phyloP scores from a whole-genome alignment of 352 stramenopile species.

The Globisporangium apiculatum region DNA sequence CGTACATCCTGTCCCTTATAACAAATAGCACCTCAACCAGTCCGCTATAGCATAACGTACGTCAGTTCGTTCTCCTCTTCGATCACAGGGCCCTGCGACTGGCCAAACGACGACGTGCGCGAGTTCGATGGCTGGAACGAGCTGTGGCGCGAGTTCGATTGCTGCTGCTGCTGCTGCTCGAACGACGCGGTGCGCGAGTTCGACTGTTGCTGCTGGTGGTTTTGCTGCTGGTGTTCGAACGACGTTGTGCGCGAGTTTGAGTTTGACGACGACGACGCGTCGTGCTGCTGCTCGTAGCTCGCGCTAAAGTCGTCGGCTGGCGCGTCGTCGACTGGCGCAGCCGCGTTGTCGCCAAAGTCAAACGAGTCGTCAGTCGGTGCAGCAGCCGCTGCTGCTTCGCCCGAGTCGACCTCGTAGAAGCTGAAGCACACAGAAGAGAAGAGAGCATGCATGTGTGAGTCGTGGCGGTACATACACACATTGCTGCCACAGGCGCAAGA shows the following conservation, averaged over 20 bases:
- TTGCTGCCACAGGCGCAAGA: too few relatives aligned
- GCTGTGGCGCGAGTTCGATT: conserved; percentile 17
- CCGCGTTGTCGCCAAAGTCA: conserved; percentile 6
- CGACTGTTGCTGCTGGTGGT: not conserved
- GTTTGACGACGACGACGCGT: conserved; percentile 15
- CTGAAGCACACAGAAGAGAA: conserved; percentile 12
- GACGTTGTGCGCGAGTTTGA: conserved; percentile 11
- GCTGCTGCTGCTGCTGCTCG: conserved; percentile 8
- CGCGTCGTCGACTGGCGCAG: conserved; percentile 7
- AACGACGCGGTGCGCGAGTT: conserved; percentile 7
- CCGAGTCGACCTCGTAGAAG: conserved; percentile 61
- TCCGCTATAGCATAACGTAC: conserved; percentile 23
- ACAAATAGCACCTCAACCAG: too few relatives aligned
- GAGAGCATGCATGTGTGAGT: not conserved
- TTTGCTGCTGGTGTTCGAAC: conserved; percentile 11
- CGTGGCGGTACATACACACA: not conserved
- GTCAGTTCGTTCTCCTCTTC: conserved; percentile 73
- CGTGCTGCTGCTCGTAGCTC: conserved; percentile 14
- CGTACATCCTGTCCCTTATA: too few relatives aligned
- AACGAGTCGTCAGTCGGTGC: conserved; percentile 3
- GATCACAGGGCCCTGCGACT: conserved; percentile 29
- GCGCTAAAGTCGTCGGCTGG: conserved; percentile 18
- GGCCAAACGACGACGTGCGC: conserved; percentile 13
- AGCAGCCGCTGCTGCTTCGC: conserved; percentile 12
- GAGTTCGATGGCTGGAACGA: conserved; percentile 14